Base-by-base conservation (phyloP, 2,329 filamentous ascomycete species). In the Pseudohalonectria lignicola region DNA sequence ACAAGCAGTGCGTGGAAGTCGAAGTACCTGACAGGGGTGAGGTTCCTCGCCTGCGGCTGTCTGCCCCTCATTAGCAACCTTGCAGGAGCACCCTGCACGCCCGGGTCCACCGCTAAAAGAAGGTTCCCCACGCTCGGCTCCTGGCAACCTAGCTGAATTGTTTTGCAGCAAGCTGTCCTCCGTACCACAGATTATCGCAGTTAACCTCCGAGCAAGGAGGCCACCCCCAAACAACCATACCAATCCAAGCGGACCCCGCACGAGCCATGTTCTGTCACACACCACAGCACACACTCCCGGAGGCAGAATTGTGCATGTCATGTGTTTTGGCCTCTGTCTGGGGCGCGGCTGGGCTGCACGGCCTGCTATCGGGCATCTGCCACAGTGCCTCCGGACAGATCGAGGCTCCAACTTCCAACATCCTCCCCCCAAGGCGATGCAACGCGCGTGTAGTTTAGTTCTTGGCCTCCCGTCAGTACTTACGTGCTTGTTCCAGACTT, bases 101-200 rank as follows among this genome's bases (percentile, higher is more conserved):
- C n/a, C n/a, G n/a, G n/a, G n/a, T n/a, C n/a, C n/a, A n/a, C n/a
- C n/a, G n/a, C n/a, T n/a, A n/a, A n/a, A n/a, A n/a, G n/a, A n/a
- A n/a, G n/a, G n/a, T 37, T 37, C 35, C 35, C 35, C 35, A 37
- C 35, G 35, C 35, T 37, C 35, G 35, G 35, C 35, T 36, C 23
- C 20, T 36, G 34, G 20, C 10, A 16, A 10, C 7, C 15, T 10
- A 13, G 9, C 9, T 11, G 8, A 31, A 26, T 7, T 7, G 8
- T 12, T 26, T 26, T 7, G 12, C 12, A 12, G 23, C 8, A 26
- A 26, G 12, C 7, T 26, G 23, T 7, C 23, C 12, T 12, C 8
- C 23, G 23, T 26, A 26, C 23, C 23, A 26, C 23, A 26, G 23
- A 26, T 26, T 26, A 7, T 26, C 8, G 12, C 23, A 26, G 12